phyloP scores from a whole-genome alignment of 306 rosid species.

The Lablab purpureus region DNA sequence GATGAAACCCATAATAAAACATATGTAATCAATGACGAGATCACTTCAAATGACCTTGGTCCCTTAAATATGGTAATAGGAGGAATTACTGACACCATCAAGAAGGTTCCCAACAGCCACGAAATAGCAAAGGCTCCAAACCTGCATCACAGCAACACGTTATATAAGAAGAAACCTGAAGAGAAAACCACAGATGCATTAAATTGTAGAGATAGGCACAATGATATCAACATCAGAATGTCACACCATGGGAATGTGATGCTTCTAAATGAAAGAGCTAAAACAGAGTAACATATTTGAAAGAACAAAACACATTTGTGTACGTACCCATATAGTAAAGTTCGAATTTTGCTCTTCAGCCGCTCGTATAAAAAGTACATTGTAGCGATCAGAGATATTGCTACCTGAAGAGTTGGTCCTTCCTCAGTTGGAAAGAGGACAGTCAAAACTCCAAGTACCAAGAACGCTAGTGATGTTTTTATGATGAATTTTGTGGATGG shows the following conservation, averaged over 20 bases:
- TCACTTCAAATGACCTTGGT: slow-evolving; percentile 86
- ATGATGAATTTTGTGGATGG: slow-evolving; percentile 81
- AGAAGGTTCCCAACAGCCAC: slow-evolving; percentile 96
- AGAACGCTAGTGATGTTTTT: slow-evolving; percentile 72
- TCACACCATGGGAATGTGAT: slow-evolving; percentile 19
- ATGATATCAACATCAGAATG: slow-evolving; percentile 20
- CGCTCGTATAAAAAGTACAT: slow-evolving; percentile 78
- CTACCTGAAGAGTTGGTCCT: slow-evolving; percentile 98
- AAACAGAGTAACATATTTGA: slow-evolving; percentile 11
- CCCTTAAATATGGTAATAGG: slow-evolving; percentile 81
- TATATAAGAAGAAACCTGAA: slow-evolving; percentile 34
- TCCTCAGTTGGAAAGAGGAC: slow-evolving; percentile 92
- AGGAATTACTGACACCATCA: slow-evolving; percentile 97
- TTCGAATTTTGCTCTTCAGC: slow-evolving; percentile 78
- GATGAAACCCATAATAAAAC: slow-evolving; percentile 88
- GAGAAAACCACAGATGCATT: slow-evolving; percentile 28
- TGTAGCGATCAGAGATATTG: slow-evolving; percentile 84
- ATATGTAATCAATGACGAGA: slow-evolving; percentile 77
- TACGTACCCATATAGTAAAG: slow-evolving; percentile 87
- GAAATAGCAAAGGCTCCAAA: slow-evolving; percentile 80
- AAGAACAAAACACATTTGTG: slow-evolving; percentile 29
- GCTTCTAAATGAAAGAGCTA: slow-evolving; percentile 22
- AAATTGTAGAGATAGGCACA: slow-evolving; percentile 21
- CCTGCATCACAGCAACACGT: slow-evolving; percentile 63
- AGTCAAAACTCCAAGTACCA: slow-evolving; percentile 79